Base-by-base conservation (phyloP, 176 grass and related monocot genomes). In the Lolium multiflorum region DNA sequence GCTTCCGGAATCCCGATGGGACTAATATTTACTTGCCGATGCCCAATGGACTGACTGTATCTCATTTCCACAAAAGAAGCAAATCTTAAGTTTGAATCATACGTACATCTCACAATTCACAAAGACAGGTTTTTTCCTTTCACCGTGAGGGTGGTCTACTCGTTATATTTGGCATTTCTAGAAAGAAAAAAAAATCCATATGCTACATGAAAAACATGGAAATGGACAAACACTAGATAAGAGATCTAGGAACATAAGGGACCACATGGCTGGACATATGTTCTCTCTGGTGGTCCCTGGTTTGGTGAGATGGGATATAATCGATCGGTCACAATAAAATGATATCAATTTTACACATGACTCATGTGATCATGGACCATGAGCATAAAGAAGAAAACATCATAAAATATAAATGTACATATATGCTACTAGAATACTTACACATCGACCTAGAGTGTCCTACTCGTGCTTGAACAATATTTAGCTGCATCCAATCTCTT, bases 211-310 rank as follows among this genome's bases (percentile, higher is more conserved):
- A 49, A 49, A 12, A 11, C 11, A 49, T 12, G 47, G 51, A 54
- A 17, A 54, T 54, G 13, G 15, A 54, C 14, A 16, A 17, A 17
- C 3, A 54, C 13, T 4, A 54, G 4, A 54, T 15, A 16, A 16
- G 0, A 54, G 15, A 54, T 72, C 80, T 69, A 78, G 83, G 18
- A 73, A 62, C 7, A 18, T 18, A 18, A 38, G 4, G 77, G 77
- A 51, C 39, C 25, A 41, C 24, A 62, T 81, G 51, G 50, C 18
- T 77, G 24, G 71, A 59, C 60, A 77, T 50, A 64, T 68, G 61
- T 24, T 56, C 8, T 57, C 24, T 37, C 14, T 47, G 3, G 2
- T 82, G 31, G 70, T 18, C 69, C 61, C 4, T 22, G 12, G 64
- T 70, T 5, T 71, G 35, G 22, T 70, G 14, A 46, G 60, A 37